phyloP scores from a whole-genome alignment of 129 eudicot genomes.

The Saposhnikovia divaricata region DNA sequence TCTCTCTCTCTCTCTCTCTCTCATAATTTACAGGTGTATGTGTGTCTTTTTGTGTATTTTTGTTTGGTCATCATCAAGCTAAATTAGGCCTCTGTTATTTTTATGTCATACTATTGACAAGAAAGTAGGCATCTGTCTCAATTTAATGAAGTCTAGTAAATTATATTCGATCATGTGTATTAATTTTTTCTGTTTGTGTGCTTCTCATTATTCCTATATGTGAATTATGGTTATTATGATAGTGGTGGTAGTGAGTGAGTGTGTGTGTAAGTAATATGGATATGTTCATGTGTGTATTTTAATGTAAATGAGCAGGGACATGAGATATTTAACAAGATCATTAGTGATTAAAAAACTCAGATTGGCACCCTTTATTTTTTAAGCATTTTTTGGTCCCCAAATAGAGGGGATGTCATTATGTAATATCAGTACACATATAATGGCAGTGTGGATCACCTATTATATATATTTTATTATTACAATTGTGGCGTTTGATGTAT shows the following conservation, averaged over 20 bases:
- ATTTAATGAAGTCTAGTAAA: not conserved
- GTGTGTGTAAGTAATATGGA: not conserved
- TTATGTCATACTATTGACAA: not conserved
- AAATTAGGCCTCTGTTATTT: not conserved
- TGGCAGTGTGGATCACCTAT: not conserved
- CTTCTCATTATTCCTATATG: not conserved
- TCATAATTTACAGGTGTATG: too few species aligned
- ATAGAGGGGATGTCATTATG: not conserved
- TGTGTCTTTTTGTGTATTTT: too few species aligned
- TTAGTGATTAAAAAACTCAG: not conserved
- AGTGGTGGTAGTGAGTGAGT: not conserved
- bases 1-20: not conserved
- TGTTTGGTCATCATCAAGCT: too few species aligned
- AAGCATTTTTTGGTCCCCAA: not conserved
- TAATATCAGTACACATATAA: not conserved
- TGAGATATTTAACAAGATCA: not conserved
- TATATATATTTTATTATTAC: not conserved
- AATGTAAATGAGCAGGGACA: not conserved
- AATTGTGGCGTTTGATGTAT: not conserved
- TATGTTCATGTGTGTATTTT: constrained; percentile 15
- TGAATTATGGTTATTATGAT: not conserved
- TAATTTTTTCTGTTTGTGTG: too few species aligned
- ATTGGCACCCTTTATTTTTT: not conserved
- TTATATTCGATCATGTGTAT: not conserved
- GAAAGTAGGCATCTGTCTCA: not conserved